phyloP scores from a whole-genome alignment of 2,329 filamentous ascomycete genomes.

The Chrysoporthe austroafricana region DNA sequence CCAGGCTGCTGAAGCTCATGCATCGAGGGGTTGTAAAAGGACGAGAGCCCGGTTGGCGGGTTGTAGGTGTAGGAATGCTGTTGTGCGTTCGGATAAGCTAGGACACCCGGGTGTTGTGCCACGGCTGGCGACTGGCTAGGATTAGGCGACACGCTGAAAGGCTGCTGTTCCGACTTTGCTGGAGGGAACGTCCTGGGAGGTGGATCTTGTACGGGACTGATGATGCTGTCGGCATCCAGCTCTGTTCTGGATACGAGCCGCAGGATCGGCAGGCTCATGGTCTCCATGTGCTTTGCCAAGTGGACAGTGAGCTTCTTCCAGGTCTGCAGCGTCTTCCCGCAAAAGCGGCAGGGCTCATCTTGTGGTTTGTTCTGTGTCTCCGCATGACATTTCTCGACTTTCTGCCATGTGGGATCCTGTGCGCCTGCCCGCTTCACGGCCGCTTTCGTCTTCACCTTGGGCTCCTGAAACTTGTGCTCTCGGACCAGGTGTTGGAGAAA shows the following conservation, averaged over 20 bases:
- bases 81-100: slow-evolving; percentile 20
- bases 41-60: slow-evolving; percentile 25
- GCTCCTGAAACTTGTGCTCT: slow-evolving; percentile 85
- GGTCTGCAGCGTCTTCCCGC: slow-evolving; percentile 75
- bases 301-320: slow-evolving; percentile 97
- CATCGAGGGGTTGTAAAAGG: slow-evolving; percentile 22
- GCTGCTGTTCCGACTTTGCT: slow-evolving; percentile 38
- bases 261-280: slow-evolving; percentile 82
- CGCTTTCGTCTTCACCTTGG: slow-evolving; percentile 76
- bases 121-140: slow-evolving; percentile 26
- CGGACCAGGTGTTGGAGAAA: slow-evolving; percentile 91
- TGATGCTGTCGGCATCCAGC: slow-evolving; percentile 64
- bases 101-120: slow-evolving; percentile 22
- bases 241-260: slow-evolving; percentile 53
- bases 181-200: slow-evolving; percentile 45
- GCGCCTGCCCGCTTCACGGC: slow-evolving; percentile 63
- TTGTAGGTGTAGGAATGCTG: slow-evolving; percentile 29
- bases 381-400: slow-evolving; percentile 76
- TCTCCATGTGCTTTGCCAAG: slow-evolving; percentile 91
- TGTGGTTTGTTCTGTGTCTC: slow-evolving; percentile 68
- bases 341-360: slow-evolving; percentile 86
- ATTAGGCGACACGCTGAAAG: slow-evolving; percentile 31
- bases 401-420: slow-evolving; percentile 71
- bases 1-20: slow-evolving; percentile 25
- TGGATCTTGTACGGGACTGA: slow-evolving; percentile 67